Conservation (phyloP, 768 basidiomycete genomes). For the Pilatotrama ljubarskyi region DNA sequence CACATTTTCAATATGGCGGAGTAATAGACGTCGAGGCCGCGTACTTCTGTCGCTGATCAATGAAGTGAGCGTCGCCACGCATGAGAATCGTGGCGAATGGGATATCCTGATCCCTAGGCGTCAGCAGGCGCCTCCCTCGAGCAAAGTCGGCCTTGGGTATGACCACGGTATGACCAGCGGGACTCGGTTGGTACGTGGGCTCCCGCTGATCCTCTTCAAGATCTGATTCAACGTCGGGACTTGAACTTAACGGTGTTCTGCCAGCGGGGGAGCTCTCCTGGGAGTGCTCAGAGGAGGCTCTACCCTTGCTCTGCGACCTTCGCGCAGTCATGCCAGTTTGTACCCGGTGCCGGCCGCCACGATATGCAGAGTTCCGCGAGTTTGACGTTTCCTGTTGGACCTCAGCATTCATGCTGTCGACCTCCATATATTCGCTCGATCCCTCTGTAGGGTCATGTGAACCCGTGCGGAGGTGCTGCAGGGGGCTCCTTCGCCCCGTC, state of each 20-base stretch:
- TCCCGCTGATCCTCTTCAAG: not conserved
- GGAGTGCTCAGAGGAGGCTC: not conserved
- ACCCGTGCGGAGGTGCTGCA: not conserved
- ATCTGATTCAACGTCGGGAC: not conserved
- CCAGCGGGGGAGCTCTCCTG: not conserved
- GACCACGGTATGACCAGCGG: slow-evolving; percentile 18
- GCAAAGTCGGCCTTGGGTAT: slow-evolving; percentile 29
- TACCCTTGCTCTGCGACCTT: not conserved
- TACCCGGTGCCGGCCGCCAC: not conserved
- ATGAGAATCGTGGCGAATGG: slow-evolving; percentile 30
- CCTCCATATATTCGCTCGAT: not conserved
- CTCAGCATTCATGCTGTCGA: not conserved
- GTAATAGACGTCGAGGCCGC: not conserved
- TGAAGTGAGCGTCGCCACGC: slow-evolving; percentile 33
- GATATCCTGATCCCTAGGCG: slow-evolving; percentile 16
- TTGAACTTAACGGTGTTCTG: not conserved
- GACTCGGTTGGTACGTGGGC: not conserved
- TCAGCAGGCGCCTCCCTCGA: slow-evolving; percentile 29
- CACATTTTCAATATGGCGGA: slow-evolving; percentile 9
- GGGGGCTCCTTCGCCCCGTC: not conserved
- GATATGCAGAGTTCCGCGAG: not conserved
- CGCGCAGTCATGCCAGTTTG: not conserved
- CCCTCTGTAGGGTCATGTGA: not conserved
- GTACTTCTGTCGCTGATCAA: slow-evolving; percentile 26
- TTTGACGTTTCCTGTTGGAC: not conserved